Base-by-base conservation (phyloP, 1,284 basidiomycete genomes). In the Fistulina hepatica region DNA sequence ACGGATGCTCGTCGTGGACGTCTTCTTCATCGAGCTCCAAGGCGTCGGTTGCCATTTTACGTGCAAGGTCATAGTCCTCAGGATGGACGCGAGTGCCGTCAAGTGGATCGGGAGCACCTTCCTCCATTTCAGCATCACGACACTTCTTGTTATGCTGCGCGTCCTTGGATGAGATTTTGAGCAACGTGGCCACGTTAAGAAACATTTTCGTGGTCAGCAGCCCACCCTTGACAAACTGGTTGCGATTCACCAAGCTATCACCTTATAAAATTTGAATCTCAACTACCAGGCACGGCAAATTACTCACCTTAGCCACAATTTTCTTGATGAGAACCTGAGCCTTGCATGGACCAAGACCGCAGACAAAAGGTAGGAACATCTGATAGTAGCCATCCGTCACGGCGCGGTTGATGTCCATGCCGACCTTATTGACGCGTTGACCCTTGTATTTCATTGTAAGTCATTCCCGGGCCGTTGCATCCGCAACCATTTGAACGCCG, bases 41-140 rank as follows among this genome's bases (percentile, higher is more conserved):
- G 6, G 94, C 91, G 58, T 97, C 94, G 9, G 90, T 89, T 23
- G 95, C 94, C 91, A 99, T 97, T 66, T 98, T 97, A 32, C 91
- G 81, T 2, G 95, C 94, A 39, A 97, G 73, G 52, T 97, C 91
- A 57, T 98, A 99, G 61, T 98, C 94, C 58, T 97, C 92, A 1
- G 91, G 91, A 57, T 99, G 95, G 44, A 99, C 91, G 11, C 95
- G 84, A 16, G 94, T 98, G 52, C 82, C 80, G 56, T 99, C 95
- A 32, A 99, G 68, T 4, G 92, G 89, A 58, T 98, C 94, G 9
- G 85, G 81, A 9, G 73, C 67, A 43, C 79, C 72, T 39, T 82
- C 78, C 36, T 82, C 76, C 28, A 31, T 31, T n/a, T n/a, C n/a
- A n/a, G n/a, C n/a, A n/a, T n/a, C n/a, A n/a, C n/a, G n/a, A n/a